Percentiles rank a stretch among this genome's conserved stretches.
Conservation (phyloP, 257 asterid genomes). For the Solanum clarkiae region DNA sequence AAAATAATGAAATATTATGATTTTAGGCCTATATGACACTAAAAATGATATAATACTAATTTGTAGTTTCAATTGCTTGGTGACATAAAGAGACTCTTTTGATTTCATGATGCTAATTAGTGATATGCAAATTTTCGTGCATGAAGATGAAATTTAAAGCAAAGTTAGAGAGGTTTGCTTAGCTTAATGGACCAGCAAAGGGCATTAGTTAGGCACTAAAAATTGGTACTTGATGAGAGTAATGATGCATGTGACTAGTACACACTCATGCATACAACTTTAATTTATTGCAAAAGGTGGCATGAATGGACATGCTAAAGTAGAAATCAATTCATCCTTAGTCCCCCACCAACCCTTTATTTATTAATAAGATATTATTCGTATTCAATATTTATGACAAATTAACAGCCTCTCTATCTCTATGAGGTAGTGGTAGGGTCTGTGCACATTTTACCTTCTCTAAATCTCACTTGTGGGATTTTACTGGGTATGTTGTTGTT, state of each 20-base stretch:
- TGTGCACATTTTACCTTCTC: too few species aligned
- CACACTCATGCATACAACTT: not conserved
- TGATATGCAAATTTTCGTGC: not conserved
- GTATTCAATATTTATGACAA: not conserved
- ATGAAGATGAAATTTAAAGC: not conserved
- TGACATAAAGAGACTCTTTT: not conserved
- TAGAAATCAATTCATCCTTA: not conserved
- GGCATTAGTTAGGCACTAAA: not conserved
- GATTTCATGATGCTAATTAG: not conserved
- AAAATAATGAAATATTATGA: not conserved
- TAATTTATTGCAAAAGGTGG: not conserved
- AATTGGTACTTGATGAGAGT: not conserved
- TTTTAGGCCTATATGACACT: not conserved
- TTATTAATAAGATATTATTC: not conserved
- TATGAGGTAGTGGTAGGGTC: too few species aligned
- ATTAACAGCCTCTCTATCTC: not conserved
- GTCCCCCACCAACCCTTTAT: not conserved
- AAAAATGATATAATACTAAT: not conserved
- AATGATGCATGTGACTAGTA: not conserved
- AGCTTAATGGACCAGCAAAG: conserved; percentile 35
- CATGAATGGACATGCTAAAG: conserved; percentile 11
- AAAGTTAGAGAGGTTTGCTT: conserved; percentile 8
- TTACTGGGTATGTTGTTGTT: too few species aligned
- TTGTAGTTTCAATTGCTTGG: not conserved
- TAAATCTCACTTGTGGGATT: too few species aligned